Evolutionary conservation across 2,329 filamentous ascomycete species (phyloP).

Genomic region (Trichoderma arundinaceum): DNA sequence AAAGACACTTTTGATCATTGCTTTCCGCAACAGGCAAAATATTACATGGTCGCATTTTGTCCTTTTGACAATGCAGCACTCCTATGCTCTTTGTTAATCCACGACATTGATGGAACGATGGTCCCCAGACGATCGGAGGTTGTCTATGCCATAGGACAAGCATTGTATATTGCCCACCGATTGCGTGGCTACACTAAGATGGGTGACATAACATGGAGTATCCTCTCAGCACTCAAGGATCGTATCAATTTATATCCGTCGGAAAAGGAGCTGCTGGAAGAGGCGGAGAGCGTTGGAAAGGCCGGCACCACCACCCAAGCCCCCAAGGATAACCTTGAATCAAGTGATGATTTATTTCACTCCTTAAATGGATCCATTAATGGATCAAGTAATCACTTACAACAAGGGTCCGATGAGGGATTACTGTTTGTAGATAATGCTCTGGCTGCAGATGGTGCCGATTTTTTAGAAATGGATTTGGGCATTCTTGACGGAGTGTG

Average conservation of each 20-base stretch:
- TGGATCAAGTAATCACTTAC: neutral
- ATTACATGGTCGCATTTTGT: constrained; percentile 19
- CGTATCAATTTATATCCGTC: neutral
- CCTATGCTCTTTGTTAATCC: constrained; percentile 15
- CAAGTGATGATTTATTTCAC: neutral
- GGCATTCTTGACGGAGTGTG: constrained; percentile 22
- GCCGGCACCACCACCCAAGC: neutral
- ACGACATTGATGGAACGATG: neutral
- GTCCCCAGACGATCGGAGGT: constrained; percentile 7
- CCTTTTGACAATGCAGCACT: constrained; percentile 25
- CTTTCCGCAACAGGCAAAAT: constrained; percentile 22
- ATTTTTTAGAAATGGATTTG: constrained; percentile 11
- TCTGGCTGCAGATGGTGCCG: neutral
- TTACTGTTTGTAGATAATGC: neutral
- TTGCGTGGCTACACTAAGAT: constrained; percentile 18
- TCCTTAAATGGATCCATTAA: neutral
- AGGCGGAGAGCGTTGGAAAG: neutral
- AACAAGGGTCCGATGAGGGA: neutral
- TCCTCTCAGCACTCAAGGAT: neutral
- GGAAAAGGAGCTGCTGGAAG: neutral
- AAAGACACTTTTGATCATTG: constrained; percentile 24
- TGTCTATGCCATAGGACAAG: constrained; percentile 12
- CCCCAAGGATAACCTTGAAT: neutral
- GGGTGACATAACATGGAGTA: constrained; percentile 19
- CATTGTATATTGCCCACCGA: constrained; percentile 6